phyloP scores from a whole-genome alignment of 2,329 filamentous ascomycete species.

The Tothia fuscella region DNA sequence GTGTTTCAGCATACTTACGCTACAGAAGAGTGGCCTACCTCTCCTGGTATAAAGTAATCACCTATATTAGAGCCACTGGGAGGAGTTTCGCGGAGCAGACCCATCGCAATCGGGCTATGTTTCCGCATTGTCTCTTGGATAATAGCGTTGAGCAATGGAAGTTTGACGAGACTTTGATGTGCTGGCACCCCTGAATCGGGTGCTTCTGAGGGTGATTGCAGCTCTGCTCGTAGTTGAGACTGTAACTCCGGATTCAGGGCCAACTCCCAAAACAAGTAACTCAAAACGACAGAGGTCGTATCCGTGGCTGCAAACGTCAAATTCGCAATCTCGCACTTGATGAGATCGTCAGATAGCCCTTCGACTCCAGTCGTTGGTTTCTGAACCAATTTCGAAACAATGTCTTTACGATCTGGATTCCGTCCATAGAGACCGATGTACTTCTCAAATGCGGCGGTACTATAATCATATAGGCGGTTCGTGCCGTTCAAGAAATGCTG shows the following conservation, averaged over 20 bases:
- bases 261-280: conserved; percentile 3
- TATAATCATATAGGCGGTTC: not conserved
- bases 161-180: not conserved
- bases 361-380: not conserved
- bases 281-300: not conserved
- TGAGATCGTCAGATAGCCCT: not conserved
- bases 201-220: not conserved
- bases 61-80: not conserved
- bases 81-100: not conserved
- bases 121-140: not conserved
- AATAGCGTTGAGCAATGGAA: not conserved
- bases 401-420: not conserved
- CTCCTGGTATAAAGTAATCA: not conserved
- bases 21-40: not conserved
- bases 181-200: not conserved
- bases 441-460: not conserved
- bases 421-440: conserved; percentile 1
- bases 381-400: not conserved
- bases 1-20: not conserved
- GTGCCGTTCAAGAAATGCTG: not conserved
- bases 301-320: conserved; percentile 6
- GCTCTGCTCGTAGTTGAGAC: not conserved
- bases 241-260: not conserved
- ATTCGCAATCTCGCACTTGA: not conserved
- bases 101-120: not conserved